A percentile compares a stretch with the other conserved stretches of the same genome.
Evolutionary conservation across 2,329 filamentous ascomycete species (phyloP).

Genomic region (Bipolaris sorokiniana): DNA sequence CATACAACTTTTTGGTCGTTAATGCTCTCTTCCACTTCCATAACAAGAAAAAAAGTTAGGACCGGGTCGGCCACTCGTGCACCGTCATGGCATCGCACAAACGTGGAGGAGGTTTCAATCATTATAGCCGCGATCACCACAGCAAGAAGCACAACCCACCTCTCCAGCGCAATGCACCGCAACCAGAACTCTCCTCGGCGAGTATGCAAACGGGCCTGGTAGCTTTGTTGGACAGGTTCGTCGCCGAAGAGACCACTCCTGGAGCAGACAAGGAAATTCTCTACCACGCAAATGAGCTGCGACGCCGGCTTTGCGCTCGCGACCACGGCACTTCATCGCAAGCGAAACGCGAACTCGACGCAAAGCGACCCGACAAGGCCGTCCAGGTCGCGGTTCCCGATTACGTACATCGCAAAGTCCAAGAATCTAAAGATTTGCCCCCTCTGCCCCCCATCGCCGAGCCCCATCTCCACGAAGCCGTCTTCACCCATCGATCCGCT

Average conservation of each 20-base stretch:
- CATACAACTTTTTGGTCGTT: not conserved
- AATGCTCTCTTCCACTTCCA: not conserved
- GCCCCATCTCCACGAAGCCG: conserved; percentile 63
- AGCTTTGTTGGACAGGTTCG: conserved; percentile 39
- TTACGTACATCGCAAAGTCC: conserved; percentile 36
- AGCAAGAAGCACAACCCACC: conserved; percentile 4
- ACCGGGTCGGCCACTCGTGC: not conserved
- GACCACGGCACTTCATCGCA: conserved; percentile 56
- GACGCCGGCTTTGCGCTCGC: conserved; percentile 33
- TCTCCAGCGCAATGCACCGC: conserved; percentile 9
- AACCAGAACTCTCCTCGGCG: conserved; percentile 23
- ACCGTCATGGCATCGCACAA: conserved; percentile 30
- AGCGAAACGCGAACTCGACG: conserved; percentile 51
- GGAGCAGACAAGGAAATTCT: conserved; percentile 36
- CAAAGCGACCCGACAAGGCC: conserved; percentile 32
- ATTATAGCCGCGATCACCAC: conserved; percentile 22
- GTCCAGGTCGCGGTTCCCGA: conserved; percentile 31
- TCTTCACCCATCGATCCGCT: conserved; percentile 66
- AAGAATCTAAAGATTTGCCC: conserved; percentile 54
- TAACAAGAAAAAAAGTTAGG: not conserved
- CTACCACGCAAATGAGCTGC: conserved; percentile 38
- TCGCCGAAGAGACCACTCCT: conserved; percentile 33
- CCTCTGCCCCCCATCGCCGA: conserved; percentile 68
- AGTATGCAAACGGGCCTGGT: conserved; percentile 42
- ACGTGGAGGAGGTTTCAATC: conserved; percentile 27